A percentile compares a stretch with the other conserved stretches of the same genome.
Evolutionary conservation across 352 stramenopile species (phyloP).

Genomic region (Plasmopara viticola): DNA sequence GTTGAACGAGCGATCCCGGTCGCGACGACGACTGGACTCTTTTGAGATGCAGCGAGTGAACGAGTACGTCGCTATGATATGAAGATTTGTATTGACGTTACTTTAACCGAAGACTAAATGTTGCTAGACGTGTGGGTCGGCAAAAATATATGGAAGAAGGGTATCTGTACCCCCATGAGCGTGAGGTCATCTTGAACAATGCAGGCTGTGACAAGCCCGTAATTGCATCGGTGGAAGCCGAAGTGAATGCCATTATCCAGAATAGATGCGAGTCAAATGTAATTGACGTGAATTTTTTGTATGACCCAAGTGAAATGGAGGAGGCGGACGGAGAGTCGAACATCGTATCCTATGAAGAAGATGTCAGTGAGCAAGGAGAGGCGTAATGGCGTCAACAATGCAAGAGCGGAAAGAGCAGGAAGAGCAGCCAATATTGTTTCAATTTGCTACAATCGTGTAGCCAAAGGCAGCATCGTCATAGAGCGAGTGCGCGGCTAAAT

Average conservation of each 20-base stretch:
- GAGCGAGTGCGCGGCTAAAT: background rate
- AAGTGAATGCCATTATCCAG: slow-evolving; percentile 80
- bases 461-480: slow-evolving; percentile 23
- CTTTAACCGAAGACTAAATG: background rate
- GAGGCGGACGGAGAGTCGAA: slow-evolving; percentile 32
- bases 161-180: slow-evolving; percentile 71
- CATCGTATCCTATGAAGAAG: slow-evolving; percentile 12
- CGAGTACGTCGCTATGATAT: slow-evolving; percentile 33
- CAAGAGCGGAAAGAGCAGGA: slow-evolving; percentile 11
- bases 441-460: slow-evolving; percentile 14
- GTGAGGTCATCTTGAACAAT: slow-evolving; percentile 69
- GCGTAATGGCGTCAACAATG: slow-evolving; percentile 11
- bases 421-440: background rate
- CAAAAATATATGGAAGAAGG: slow-evolving; percentile 86
- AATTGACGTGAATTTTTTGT: slow-evolving; percentile 76
- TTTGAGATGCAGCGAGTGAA: slow-evolving; percentile 69
- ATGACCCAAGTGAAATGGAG: slow-evolving; percentile 39
- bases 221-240: slow-evolving; percentile 66
- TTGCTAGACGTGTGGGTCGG: slow-evolving; percentile 41
- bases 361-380: slow-evolving; percentile 11
- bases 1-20: slow-evolving; percentile 66
- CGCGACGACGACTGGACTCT: slow-evolving; percentile 68
- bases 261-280: slow-evolving; percentile 78
- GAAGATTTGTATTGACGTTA: background rate
- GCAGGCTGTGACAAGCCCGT: slow-evolving; percentile 65